These are phyloP conservation scores for Neurospora crassa DNA, from an alignment of 2,329 filamentous ascomycete species.

Conservation along the genomic window DNA sequence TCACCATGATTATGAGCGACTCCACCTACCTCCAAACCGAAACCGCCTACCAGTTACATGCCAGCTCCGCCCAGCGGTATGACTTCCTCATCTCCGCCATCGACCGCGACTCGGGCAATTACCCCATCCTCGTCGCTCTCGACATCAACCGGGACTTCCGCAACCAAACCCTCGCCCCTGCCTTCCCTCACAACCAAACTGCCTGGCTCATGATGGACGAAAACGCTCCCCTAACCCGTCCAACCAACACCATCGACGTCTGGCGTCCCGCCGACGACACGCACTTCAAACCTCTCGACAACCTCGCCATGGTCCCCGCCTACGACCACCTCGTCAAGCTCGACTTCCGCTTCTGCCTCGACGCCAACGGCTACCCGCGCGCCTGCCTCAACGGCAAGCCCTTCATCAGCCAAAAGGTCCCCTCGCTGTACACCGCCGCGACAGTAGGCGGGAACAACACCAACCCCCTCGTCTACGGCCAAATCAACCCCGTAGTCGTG, in stretches of 20 bases:
- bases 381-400: conserved; percentile 55
- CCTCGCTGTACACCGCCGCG: conserved; percentile 62
- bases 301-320: conserved; percentile 35
- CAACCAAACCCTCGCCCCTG: conserved; percentile 17
- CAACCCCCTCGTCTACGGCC: conserved; percentile 32
- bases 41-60: conserved; percentile 28
- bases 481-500: conserved; percentile 32
- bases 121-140: conserved; percentile 32
- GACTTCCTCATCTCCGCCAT: conserved; percentile 30
- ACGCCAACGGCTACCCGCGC: conserved; percentile 54
- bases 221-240: conserved; percentile 6
- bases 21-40: conserved; percentile 29
- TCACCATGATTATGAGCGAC: conserved; percentile 37
- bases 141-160: conserved; percentile 35
- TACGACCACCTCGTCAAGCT: conserved; percentile 48
- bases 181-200: conserved; percentile 31
- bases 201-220: conserved; percentile 33
- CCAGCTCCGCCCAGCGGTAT: conserved; percentile 35
- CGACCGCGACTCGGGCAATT: conserved; percentile 28
- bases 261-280: conserved; percentile 54
- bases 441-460: conserved; percentile 39
- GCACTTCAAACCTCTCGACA: conserved; percentile 46
- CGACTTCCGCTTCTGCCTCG: conserved; percentile 46
- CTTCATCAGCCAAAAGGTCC: conserved; percentile 59
- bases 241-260: conserved; percentile 20